phyloP scores from a whole-genome alignment of 1,284 basidiomycete species.

The Apiotrichum gamsii region DNA sequence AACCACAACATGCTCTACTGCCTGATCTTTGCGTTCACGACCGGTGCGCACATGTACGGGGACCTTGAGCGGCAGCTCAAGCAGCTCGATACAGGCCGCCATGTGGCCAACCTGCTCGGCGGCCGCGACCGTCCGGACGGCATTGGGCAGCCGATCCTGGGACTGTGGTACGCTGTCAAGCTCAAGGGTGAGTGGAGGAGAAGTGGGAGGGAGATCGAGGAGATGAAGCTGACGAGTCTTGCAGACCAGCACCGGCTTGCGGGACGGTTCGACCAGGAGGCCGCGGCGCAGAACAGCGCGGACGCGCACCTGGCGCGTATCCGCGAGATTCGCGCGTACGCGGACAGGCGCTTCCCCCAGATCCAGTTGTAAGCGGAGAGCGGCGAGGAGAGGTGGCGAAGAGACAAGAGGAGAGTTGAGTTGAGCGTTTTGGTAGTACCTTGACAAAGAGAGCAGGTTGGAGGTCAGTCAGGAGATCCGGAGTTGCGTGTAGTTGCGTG shows the following conservation, averaged over 20 bases:
- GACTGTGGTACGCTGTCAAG: conserved; percentile 34
- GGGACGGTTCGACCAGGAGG: conserved; percentile 11
- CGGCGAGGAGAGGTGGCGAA: background rate
- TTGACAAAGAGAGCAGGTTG: too few relatives aligned
- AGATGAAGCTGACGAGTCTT: background rate
- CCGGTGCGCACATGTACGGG: conserved; percentile 32
- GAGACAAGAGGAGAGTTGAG: background rate
- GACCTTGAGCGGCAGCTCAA: conserved; percentile 24
- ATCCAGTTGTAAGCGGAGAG: too few relatives aligned
- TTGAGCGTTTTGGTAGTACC: too few relatives aligned
- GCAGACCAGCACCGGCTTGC: conserved; percentile 26
- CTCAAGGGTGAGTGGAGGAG: conserved; percentile 35
- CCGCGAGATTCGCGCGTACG: conserved; percentile 11
- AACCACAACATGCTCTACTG: conserved; percentile 28
- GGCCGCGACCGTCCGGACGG: conserved; percentile 32
- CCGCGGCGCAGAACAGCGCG: conserved; percentile 8
- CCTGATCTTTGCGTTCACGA: conserved; percentile 42
- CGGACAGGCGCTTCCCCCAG: conserved; percentile 3
- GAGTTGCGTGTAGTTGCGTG: too few relatives aligned
- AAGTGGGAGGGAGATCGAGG: too few relatives aligned
- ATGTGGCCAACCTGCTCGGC: conserved; percentile 30
- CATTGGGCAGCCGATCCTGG: conserved; percentile 34
- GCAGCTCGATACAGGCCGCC: conserved; percentile 34
- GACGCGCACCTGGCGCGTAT: conserved; percentile 16
- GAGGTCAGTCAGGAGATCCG: too few relatives aligned